Percentiles rank a stretch among this genome's conserved stretches.
These are phyloP conservation scores for Solanum peruvianum DNA, from an alignment of 257 asterid species.

Conservation along the genomic window DNA sequence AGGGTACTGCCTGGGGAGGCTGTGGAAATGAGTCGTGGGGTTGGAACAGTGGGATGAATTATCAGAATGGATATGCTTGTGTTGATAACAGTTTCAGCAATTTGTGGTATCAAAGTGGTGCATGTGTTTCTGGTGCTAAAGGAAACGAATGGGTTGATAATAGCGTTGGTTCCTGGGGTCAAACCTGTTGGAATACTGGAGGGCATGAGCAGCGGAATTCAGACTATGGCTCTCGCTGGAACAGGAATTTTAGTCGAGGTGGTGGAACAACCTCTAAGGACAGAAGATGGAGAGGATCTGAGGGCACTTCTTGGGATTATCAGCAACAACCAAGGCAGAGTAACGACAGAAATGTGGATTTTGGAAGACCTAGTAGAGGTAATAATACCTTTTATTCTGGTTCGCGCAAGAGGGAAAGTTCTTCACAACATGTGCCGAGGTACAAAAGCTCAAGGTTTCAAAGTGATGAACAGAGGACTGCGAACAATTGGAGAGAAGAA, in stretches of 20 bases:
- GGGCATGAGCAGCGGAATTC: constrained; percentile 13
- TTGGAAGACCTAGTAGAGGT: constrained; percentile 14
- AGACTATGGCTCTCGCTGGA: constrained; percentile 18
- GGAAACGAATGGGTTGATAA: constrained; percentile 28
- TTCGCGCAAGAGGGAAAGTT: constrained; percentile 63
- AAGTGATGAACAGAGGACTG: constrained; percentile 26
- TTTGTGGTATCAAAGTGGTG: constrained; percentile 13
- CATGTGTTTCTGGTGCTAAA: constrained; percentile 7
- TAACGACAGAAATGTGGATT: constrained; percentile 16
- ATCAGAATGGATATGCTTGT: constrained; percentile 1
- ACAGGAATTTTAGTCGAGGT: constrained; percentile 1
- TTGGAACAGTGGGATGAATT: constrained; percentile 19
- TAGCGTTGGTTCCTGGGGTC: constrained; percentile 18
- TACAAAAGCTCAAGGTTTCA: constrained; percentile 49
- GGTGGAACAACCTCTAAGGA: neutral
- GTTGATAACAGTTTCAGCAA: constrained; percentile 2
- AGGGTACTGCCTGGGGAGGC: constrained; percentile 35
- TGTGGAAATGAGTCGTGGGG: constrained; percentile 29
- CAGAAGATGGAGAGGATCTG: constrained; percentile 1
- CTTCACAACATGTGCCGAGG: constrained; percentile 37
- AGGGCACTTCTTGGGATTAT: neutral
- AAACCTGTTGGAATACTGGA: constrained; percentile 12
- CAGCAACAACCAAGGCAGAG: neutral
- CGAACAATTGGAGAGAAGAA: constrained; percentile 15
- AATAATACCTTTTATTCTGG: constrained; percentile 31